Percentiles rank a stretch among this genome's conserved stretches.
Conservation (phyloP, 495 filamentous ascomycete species). For the Rusavskia elegans region DNA sequence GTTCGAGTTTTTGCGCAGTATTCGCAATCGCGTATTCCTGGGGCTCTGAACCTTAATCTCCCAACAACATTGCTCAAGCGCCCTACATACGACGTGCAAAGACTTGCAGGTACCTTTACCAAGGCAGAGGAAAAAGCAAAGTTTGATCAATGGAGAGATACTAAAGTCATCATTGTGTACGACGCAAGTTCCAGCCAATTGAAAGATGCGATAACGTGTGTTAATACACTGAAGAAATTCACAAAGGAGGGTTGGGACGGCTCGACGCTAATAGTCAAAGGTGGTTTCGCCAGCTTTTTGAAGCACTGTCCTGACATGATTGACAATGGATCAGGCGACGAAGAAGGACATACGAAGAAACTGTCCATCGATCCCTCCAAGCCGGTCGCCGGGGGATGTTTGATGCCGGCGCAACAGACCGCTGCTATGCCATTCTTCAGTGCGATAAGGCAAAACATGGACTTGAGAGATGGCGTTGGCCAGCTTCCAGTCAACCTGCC, state of each 20-base stretch:
- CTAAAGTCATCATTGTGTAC: slow-evolving; percentile 71
- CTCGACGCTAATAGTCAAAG: slow-evolving; percentile 50
- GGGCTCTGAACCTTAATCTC: slow-evolving; percentile 83
- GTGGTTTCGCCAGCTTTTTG: slow-evolving; percentile 36
- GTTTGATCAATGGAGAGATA: slow-evolving; percentile 61
- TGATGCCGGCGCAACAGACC: slow-evolving; percentile 51
- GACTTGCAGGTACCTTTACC: slow-evolving; percentile 77
- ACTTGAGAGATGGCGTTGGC: slow-evolving; percentile 83
- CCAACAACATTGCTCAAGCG: slow-evolving; percentile 88
- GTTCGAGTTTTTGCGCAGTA: slow-evolving; percentile 77
- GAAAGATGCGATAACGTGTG: slow-evolving; percentile 59
- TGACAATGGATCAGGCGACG: slow-evolving; percentile 7
- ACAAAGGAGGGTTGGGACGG: slow-evolving; percentile 70
- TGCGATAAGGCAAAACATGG: slow-evolving; percentile 95
- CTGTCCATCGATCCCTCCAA: slow-evolving; percentile 31
- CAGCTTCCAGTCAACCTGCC: slow-evolving; percentile 70
- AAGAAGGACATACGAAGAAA: slow-evolving; percentile 12
- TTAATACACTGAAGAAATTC: slow-evolving; percentile 89
- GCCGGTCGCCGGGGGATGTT: slow-evolving; percentile 75
- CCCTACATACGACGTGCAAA: slow-evolving; percentile 79
- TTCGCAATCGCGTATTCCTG: slow-evolving; percentile 52
- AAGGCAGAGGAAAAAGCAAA: slow-evolving; percentile 51
- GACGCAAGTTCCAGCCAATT: slow-evolving; percentile 58
- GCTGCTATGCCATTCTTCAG: slow-evolving; percentile 81
- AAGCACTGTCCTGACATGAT: slow-evolving; percentile 31